Conservation (phyloP, 805 yeast species). For the Sugiyamaella lignohabitans region DNA sequence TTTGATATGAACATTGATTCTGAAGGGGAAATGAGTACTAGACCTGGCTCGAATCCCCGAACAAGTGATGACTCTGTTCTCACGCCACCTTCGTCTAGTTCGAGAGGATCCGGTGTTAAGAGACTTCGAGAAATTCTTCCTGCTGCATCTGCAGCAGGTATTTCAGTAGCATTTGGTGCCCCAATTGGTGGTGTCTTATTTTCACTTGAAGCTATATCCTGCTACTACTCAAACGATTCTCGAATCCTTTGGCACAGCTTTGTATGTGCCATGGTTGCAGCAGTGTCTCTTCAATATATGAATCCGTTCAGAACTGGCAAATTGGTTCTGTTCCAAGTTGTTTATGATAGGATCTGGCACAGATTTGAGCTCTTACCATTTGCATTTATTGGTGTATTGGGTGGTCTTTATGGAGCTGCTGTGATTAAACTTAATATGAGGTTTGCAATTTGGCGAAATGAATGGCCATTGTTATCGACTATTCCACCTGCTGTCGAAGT, state of each 20-base stretch:
- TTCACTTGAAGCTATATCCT: slow-evolving; percentile 59
- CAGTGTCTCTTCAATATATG: slow-evolving; percentile 48
- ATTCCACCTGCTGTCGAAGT: slow-evolving; percentile 41
- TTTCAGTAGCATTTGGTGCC: slow-evolving; percentile 76
- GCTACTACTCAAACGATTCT: slow-evolving; percentile 48
- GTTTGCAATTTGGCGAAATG: slow-evolving; percentile 33
- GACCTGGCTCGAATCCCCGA: neutral
- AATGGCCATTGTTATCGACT: slow-evolving; percentile 7
- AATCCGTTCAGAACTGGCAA: slow-evolving; percentile 46
- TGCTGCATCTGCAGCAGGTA: slow-evolving; percentile 79
- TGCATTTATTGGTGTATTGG: slow-evolving; percentile 58
- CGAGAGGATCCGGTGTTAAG: slow-evolving; percentile 20
- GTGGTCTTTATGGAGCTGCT: slow-evolving; percentile 59
- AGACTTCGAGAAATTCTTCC: slow-evolving; percentile 51
- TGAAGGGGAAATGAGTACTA: no score
- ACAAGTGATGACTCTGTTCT: neutral
- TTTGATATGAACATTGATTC: no score
- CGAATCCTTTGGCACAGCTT: slow-evolving; percentile 78
- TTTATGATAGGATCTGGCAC: slow-evolving; percentile 67
- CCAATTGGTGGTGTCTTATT: slow-evolving; percentile 87
- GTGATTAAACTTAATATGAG: slow-evolving; percentile 44
- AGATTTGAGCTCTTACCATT: slow-evolving; percentile 67
- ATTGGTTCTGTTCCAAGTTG: slow-evolving; percentile 59
- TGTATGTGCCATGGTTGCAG: slow-evolving; percentile 69
- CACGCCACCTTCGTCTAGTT: neutral